Percentiles rank a stretch among this genome's conserved stretches.
phyloP scores from a whole-genome alignment of 257 asterid genomes.

The Penstemon davidsonii region DNA sequence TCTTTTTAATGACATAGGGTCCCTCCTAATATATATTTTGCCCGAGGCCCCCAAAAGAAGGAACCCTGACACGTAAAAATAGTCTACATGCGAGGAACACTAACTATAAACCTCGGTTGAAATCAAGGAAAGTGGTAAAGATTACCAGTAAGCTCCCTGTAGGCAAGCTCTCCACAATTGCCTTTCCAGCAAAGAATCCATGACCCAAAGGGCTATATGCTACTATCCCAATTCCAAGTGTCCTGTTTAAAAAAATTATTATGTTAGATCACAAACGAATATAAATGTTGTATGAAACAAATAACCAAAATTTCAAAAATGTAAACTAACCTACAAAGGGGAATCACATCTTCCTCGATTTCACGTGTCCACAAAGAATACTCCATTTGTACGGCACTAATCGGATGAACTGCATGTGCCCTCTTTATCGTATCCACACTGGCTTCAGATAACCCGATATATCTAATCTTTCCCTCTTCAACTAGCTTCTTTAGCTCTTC shows the following conservation, averaged over 20 bases:
- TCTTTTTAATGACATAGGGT: no score
- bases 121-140: background rate
- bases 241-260: constrained; percentile 33
- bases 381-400: constrained; percentile 60
- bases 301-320: no score
- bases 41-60: no score
- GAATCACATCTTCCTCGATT: constrained; percentile 52
- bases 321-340: constrained; percentile 46
- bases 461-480: constrained; percentile 54
- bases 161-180: constrained; percentile 39
- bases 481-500: constrained; percentile 57
- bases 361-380: constrained; percentile 60
- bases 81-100: no score
- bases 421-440: constrained; percentile 52
- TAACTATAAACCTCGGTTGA: background rate
- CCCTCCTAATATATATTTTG: no score
- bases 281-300: no score
- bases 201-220: constrained; percentile 61
- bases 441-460: constrained; percentile 64
- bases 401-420: constrained; percentile 59
- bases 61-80: background rate
- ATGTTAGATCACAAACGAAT: no score
- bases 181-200: constrained; percentile 62
- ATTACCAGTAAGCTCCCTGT: constrained; percentile 44
- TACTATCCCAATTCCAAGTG: constrained; percentile 66